phyloP scores from a whole-genome alignment of 305 asterid genomes.

The Solanum aculeatissimum region DNA sequence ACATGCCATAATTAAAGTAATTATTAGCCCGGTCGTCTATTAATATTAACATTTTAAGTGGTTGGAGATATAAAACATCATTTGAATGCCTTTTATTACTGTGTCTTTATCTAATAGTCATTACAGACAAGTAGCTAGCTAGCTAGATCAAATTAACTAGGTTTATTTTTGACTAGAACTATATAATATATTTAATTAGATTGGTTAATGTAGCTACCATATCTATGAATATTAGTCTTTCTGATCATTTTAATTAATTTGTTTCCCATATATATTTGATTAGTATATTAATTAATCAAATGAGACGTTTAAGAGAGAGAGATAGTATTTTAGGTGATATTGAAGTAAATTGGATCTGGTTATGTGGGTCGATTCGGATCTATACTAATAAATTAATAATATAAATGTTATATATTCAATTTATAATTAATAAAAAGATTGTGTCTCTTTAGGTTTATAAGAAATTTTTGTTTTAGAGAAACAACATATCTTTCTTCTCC shows the following conservation, averaged over 20 bases:
- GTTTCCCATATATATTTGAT: neutral
- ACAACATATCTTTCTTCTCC: no score
- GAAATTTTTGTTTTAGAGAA: no score
- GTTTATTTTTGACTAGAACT: neutral
- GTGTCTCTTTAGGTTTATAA: no score
- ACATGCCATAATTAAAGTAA: neutral
- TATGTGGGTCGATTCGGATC: no score
- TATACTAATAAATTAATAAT: no score
- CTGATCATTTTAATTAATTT: neutral
- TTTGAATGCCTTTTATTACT: neutral
- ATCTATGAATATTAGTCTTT: neutral
- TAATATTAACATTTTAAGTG: neutral
- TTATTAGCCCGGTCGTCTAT: neutral
- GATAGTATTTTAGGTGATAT: neutral
- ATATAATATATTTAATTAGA: neutral
- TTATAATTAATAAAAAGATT: no score
- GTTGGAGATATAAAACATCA: neutral
- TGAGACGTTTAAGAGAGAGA: neutral
- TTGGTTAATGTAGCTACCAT: neutral
- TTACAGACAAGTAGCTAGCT: neutral
- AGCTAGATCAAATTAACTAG: neutral
- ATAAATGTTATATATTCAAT: no score
- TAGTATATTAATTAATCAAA: neutral
- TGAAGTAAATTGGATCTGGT: no score
- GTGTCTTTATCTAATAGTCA: neutral